These are phyloP conservation scores for Talaromyces islandicus DNA, from an alignment of 2,329 filamentous ascomycete species.

Conservation along the genomic window DNA sequence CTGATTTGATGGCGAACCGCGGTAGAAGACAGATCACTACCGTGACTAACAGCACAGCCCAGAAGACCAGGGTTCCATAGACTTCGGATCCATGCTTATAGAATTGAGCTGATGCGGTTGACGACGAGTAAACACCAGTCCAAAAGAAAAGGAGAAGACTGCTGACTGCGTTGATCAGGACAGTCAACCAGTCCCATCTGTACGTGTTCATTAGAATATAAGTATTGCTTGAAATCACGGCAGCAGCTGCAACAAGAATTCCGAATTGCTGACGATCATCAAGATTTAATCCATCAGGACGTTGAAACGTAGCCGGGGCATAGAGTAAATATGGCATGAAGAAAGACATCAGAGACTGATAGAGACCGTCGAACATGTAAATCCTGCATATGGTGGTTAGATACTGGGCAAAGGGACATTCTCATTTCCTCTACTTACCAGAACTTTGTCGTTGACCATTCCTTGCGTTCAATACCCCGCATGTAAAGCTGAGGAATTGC, in stretches of 20 bases:
- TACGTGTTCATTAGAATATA: conserved; percentile 97
- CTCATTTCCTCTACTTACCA: conserved; percentile 59
- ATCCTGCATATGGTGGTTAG: conserved; percentile 47
- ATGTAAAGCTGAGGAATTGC: conserved; percentile 94
- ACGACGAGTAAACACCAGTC: conserved; percentile 79
- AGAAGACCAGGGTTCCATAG: conserved; percentile 77
- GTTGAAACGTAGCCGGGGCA: conserved; percentile 60
- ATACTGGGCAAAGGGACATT: neutral
- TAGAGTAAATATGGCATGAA: conserved; percentile 87
- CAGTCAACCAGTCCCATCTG: conserved; percentile 95
- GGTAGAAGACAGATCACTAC: conserved; percentile 79
- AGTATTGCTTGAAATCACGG: conserved; percentile 81
- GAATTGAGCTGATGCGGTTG: conserved; percentile 55
- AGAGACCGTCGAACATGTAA: conserved; percentile 92
- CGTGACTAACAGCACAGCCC: conserved; percentile 74
- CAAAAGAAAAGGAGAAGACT: conserved; percentile 88
- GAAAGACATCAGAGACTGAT: conserved; percentile 90
- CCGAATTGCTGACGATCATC: conserved; percentile 79
- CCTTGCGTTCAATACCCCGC: conserved; percentile 86
- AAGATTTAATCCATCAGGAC: conserved; percentile 66
- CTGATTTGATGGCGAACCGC: conserved; percentile 75
- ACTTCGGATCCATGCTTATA: conserved; percentile 74
- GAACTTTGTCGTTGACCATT: conserved; percentile 95
- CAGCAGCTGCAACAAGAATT: conserved; percentile 75
- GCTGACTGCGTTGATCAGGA: conserved; percentile 75